Evolutionary conservation across 148 eudicot species (phyloP).

Genomic region (Camellia lanceoleosa): DNA sequence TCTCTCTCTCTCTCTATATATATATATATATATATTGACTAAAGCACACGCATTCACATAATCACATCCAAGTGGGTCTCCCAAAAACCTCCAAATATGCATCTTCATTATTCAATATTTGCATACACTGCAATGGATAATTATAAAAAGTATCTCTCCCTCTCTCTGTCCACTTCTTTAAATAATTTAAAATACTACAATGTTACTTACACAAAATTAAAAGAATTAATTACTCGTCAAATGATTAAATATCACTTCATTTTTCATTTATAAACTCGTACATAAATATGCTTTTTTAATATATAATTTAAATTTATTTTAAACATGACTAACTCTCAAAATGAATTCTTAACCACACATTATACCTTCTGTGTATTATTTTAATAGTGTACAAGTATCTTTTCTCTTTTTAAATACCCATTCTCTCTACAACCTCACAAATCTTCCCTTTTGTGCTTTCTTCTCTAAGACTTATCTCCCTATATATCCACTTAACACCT

Average conservation of each 20-base stretch:
- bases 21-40: neutral
- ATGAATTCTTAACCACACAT: too few relatives aligned
- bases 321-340: too few relatives aligned
- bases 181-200: neutral
- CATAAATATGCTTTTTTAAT: too few relatives aligned
- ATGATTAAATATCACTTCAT: too few relatives aligned
- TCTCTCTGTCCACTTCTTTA: constrained; percentile 19
- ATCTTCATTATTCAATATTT: neutral
- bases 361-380: too few relatives aligned
- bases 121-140: constrained; percentile 14
- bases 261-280: too few relatives aligned
- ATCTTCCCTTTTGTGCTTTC: constrained; percentile 11
- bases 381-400: too few relatives aligned
- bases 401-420: constrained; percentile 27
- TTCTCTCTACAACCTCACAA: constrained; percentile 12
- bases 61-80: neutral
- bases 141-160: constrained; percentile 16
- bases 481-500: neutral
- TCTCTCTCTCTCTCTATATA: neutral
- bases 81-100: neutral
- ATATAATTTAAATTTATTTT: too few relatives aligned
- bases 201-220: too few relatives aligned
- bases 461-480: neutral
- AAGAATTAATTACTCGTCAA: too few relatives aligned
- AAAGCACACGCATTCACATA: neutral